Conservation (phyloP, 345 rosid genomes). For the Toxicodendron radicans region DNA sequence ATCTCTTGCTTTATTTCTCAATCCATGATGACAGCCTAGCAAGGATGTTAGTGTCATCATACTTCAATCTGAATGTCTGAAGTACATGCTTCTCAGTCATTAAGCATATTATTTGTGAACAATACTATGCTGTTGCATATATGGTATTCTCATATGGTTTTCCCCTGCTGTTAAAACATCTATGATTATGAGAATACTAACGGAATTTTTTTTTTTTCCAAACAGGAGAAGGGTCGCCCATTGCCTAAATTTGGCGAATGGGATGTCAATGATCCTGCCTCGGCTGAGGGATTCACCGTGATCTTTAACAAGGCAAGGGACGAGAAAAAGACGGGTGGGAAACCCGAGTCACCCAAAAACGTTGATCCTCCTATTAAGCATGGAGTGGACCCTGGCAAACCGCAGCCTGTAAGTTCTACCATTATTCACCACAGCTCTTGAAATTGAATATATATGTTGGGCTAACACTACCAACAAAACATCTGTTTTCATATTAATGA, state of each 20-base stretch:
- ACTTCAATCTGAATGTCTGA: background rate
- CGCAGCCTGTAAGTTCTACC: conserved; percentile 67
- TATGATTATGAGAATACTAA: background rate
- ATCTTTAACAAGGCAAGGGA: conserved; percentile 93
- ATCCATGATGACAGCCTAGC: background rate
- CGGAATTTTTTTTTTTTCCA: conserved; percentile 9
- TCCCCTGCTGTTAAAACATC: background rate
- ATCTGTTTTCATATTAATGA: background rate
- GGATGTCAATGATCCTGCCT: conserved; percentile 90
- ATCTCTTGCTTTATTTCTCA: background rate
- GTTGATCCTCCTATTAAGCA: conserved; percentile 49
- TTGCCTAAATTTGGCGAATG: conserved; percentile 98
- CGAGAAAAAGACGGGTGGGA: conserved; percentile 86
- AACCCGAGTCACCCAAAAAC: conserved; percentile 69
- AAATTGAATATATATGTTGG: conserved; percentile 2
- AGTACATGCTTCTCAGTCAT: too few species aligned
- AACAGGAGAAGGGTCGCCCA: conserved; percentile 76
- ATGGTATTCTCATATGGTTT: background rate
- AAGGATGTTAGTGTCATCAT: background rate
- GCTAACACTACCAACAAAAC: background rate
- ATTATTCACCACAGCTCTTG: background rate
- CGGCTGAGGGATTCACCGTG: conserved; percentile 95
- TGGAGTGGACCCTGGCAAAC: conserved; percentile 62
- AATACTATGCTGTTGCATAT: background rate
- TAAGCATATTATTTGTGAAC: background rate